phyloP scores from a whole-genome alignment of 2,329 filamentous ascomycete species.

The Sphaceloma murrayae region DNA sequence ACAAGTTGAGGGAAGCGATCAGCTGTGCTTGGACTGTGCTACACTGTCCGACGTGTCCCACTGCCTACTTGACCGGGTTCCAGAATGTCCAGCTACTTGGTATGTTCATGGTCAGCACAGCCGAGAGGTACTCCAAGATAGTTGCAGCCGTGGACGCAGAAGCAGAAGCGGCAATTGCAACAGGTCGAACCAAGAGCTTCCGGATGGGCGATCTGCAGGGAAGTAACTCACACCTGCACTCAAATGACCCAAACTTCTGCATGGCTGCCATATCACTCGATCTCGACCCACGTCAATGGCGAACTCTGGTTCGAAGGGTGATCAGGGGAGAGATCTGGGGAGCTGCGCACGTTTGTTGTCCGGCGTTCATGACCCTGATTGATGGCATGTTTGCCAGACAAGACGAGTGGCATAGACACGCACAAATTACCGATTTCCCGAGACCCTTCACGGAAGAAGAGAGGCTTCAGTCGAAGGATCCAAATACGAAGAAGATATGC shows the following conservation, averaged over 20 bases:
- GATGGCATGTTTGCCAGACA: constrained; percentile 36
- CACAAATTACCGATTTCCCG: constrained; percentile 10
- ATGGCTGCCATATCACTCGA: constrained; percentile 27
- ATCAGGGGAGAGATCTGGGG: constrained; percentile 37
- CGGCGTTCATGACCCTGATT: constrained; percentile 31
- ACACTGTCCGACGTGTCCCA: constrained; percentile 35
- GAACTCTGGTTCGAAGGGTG: constrained; percentile 35
- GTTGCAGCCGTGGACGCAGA: constrained; percentile 35
- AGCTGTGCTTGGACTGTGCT: constrained; percentile 32
- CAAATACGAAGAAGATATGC: constrained; percentile 22
- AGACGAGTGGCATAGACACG: constrained; percentile 31
- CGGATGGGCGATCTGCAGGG: constrained; percentile 36
- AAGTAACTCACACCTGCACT: constrained; percentile 34
- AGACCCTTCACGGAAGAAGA: constrained; percentile 4
- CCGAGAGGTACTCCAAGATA: constrained; percentile 34
- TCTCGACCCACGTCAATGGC: constrained; percentile 38
- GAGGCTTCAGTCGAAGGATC: constrained; percentile 21
- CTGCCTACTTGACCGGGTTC: constrained; percentile 33
- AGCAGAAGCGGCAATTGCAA: constrained; percentile 26
- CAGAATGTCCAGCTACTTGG: constrained; percentile 38
- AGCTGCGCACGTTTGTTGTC: constrained; percentile 23
- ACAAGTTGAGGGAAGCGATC: constrained; percentile 35
- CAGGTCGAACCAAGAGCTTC: constrained; percentile 33
- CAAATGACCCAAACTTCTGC: constrained; percentile 37
- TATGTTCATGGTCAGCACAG: constrained; percentile 35